A percentile compares a stretch with the other conserved stretches of the same genome.
phyloP scores from a whole-genome alignment of 2,329 filamentous ascomycete species.

The Capronia coronata region DNA sequence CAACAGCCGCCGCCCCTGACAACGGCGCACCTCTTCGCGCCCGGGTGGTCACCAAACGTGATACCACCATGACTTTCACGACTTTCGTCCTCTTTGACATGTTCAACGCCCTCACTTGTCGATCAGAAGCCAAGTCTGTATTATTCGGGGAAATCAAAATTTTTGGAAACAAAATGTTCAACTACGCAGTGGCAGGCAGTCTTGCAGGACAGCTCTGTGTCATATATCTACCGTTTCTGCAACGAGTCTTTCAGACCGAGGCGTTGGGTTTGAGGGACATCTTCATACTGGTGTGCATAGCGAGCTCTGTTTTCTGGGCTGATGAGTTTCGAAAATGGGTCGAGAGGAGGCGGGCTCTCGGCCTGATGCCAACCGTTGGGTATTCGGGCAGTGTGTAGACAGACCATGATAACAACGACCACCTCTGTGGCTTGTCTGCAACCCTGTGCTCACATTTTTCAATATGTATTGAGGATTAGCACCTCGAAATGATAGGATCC shows the following conservation, averaged over 20 bases:
- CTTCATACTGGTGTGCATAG: conserved; percentile 62
- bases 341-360: conserved; percentile 43
- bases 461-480: too few species aligned
- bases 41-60: conserved; percentile 73
- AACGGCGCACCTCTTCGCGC: conserved; percentile 28
- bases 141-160: conserved; percentile 77
- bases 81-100: conserved; percentile 99
- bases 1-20: conserved; percentile 30
- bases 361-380: conserved; percentile 24
- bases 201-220: conserved; percentile 81
- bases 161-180: conserved; percentile 87
- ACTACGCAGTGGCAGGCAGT: conserved; percentile 84
- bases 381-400: conserved; percentile 25
- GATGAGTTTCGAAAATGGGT: conserved; percentile 84
- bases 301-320: conserved; percentile 89
- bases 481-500: too few species aligned
- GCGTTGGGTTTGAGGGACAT: conserved; percentile 69
- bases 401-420: not conserved
- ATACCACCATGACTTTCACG: conserved; percentile 99
- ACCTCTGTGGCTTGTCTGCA: not conserved
- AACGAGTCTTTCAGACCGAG: conserved; percentile 94
- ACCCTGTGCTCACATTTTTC: not conserved
- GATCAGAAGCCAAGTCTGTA: conserved; percentile 83
- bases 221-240: conserved; percentile 89
- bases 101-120: conserved; percentile 95